phyloP scores from a whole-genome alignment of 805 yeast species.

The Komagataella kurtzmanii region DNA sequence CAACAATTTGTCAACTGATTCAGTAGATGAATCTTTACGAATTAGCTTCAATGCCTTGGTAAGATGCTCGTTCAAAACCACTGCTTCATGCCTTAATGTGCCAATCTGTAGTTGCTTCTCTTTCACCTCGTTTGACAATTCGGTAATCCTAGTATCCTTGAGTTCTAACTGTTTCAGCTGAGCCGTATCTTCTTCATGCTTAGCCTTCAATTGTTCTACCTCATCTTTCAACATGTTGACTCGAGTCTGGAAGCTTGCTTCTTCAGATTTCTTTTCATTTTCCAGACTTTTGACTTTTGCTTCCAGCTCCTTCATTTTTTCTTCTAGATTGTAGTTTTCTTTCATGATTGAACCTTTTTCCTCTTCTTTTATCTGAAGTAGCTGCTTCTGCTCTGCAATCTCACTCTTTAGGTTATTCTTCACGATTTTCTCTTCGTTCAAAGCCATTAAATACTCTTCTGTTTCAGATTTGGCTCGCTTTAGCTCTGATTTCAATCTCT shows the following conservation, averaged over 20 bases:
- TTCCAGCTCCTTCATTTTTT: slow-evolving; percentile 12
- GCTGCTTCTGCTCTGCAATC: slow-evolving; percentile 17
- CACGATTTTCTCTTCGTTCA: slow-evolving; percentile 26
- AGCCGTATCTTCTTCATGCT: slow-evolving; percentile 3
- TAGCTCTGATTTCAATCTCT: slow-evolving; percentile 23
- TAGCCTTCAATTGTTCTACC: slow-evolving; percentile 12
- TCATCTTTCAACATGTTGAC: slow-evolving; percentile 8
- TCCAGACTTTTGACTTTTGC: slow-evolving; percentile 7
- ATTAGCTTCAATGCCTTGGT: slow-evolving; percentile 85
- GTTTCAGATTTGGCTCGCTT: slow-evolving; percentile 19
- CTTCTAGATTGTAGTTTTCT: slow-evolving; percentile 12
- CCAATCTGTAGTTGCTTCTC: slow-evolving; percentile 75
- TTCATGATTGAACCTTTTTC: slow-evolving; percentile 8
- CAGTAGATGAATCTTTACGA: slow-evolving; percentile 63
- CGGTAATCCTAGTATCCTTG: slow-evolving; percentile 13
- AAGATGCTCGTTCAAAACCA: slow-evolving; percentile 83
- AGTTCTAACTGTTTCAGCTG: slow-evolving; percentile 7
- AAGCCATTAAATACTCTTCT: slow-evolving; percentile 20
- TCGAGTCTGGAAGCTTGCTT: slow-evolving; percentile 6
- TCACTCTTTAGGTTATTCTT: slow-evolving; percentile 33
- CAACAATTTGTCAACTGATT: slow-evolving; percentile 76
- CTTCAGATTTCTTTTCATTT: slow-evolving; percentile 8
- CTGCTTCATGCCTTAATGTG: slow-evolving; percentile 88
- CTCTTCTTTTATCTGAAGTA: slow-evolving; percentile 12
- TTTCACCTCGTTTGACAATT: slow-evolving; percentile 40